Evolutionary conservation across 108 stramenopile species (phyloP).

Genomic region (Pseudonitzschia multistriata): DNA sequence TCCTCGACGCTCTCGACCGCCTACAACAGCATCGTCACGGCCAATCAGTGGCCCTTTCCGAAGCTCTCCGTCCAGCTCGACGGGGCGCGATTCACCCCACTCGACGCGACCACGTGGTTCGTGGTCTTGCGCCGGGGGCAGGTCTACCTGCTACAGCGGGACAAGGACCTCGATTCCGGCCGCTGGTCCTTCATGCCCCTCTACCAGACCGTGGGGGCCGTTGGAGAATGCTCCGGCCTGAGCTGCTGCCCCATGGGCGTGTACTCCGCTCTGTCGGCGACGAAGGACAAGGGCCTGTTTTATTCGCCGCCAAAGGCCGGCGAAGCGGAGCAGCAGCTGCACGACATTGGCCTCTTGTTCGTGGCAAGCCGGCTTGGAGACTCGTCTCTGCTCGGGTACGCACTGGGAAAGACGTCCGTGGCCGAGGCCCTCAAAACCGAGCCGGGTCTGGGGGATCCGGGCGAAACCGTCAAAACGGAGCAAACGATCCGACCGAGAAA

Average conservation of each 20-base stretch:
- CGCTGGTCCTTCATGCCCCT: constrained; percentile 62
- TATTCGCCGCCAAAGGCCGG: background rate
- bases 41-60: constrained; percentile 78
- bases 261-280: background rate
- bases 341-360: constrained; percentile 62
- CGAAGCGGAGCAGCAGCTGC: background rate
- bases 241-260: constrained; percentile 35
- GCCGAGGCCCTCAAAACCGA: constrained; percentile 33
- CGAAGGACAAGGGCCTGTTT: constrained; percentile 6
- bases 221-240: constrained; percentile 69
- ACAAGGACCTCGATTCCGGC: constrained; percentile 6
- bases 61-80: constrained; percentile 68
- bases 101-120: constrained; percentile 53
- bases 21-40: constrained; percentile 27
- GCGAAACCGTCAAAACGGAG: constrained; percentile 16
- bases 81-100: constrained; percentile 53
- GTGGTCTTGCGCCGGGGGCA: constrained; percentile 63
- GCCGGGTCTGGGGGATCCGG: constrained; percentile 13
- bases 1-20: constrained; percentile 50
- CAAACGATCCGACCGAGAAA: constrained; percentile 10
- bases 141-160: constrained; percentile 62
- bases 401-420: constrained; percentile 40
- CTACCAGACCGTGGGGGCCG: constrained; percentile 56
- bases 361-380: constrained; percentile 83
- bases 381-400: constrained; percentile 74